Evolutionary conservation across 1,139 yeast species (phyloP), one percentile per base, ranked within the genome.

Genomic region (Sugiyamaella grinbergsii): DNA sequence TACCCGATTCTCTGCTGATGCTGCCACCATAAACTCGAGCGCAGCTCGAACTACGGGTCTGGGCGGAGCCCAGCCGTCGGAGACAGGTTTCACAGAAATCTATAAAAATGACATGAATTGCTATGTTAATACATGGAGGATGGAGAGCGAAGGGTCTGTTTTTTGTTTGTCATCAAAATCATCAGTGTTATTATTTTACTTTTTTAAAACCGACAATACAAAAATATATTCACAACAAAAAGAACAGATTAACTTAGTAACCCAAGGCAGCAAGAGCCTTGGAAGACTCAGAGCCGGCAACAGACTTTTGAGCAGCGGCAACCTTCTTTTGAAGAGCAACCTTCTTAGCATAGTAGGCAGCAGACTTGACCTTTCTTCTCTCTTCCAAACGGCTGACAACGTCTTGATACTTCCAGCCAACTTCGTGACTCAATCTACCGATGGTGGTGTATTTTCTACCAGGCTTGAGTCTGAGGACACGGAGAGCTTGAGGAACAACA

Each of bases 391-490:
- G 85, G 73, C 88, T 89, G 70, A 93, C 98, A 73, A 94, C 85
- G 64, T 94, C 90, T 80, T 91, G 95, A 95, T 93, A 94, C 80
- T 91, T 93, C 98, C 98, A 93, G 77, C 99, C 99, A 69, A 93
- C 98, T 73, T 96, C 85, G 70, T 94, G 77, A 65, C 96, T 85
- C 75, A 91, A 83, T 77, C 93, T 90, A 76, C 96, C 96, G 69
- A 94, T 90, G 66, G 98, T 88, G 78, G 97, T 88, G 95, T 85
- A 93, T 81, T 93, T 93, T 86, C 98, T 91, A 77, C 99, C 99
- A 77, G 91, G 98, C 82, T 90, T 91, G 79, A 93, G 87, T 85
- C 98, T 90, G 77, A 93, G 83, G 69, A 94, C 96, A 82, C 99
- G 91, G 74, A 93, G 84, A 73, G 99, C 98, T 82, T 90, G 96